Evolutionary conservation across 345 rosid species (phyloP), one percentile per base, ranked within the genome.

Genomic region (Draba incana): DNA sequence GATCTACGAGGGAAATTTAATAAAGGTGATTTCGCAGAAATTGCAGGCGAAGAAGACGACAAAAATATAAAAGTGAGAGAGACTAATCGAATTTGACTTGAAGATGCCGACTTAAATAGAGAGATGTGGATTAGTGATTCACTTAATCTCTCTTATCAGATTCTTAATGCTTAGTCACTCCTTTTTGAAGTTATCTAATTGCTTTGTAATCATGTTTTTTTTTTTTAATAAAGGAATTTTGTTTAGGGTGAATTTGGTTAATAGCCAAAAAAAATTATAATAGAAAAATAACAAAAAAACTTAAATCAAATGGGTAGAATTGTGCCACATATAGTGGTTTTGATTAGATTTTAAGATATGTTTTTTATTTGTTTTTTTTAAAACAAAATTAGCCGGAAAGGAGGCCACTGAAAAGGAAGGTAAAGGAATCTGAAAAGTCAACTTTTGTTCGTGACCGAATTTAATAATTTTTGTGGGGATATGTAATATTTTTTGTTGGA

Each of bases 91-190:
- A 5, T 47, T 46, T 48, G 58, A 69, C 65, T 67, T 50, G 48
- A n/a, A 38, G 56, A 50, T 2, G 47, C 10, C 47, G 48, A 64
- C 15, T 69, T 69, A 37, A 56, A 45, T 31, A 66, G 53, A 66
- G 9, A 25, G 58, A 64, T 28, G 30, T 28, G 27, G 7, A 27
- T 15, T 33, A 49, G 50, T 45, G 67, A 33, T 28, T 38, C 20
- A 2, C 12, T 27, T 27, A 16, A 59, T 2, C 33, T 57, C 43
- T 15, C 60, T 38, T 12, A 38, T 65, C 38, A 38, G 39, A 65
- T 14, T 27, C 37, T 37, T 44, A 67, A n/a, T 67, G 63, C 63
- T 44, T 44, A 15, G 71, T 67, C 71, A 55, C 14, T 33, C 13
- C 52, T 3, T 42, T 43, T 8, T 66, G 1, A 8, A 33, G 10